Base-by-base conservation (phyloP, 805 yeast species). In the Myxozyma neotropica region DNA sequence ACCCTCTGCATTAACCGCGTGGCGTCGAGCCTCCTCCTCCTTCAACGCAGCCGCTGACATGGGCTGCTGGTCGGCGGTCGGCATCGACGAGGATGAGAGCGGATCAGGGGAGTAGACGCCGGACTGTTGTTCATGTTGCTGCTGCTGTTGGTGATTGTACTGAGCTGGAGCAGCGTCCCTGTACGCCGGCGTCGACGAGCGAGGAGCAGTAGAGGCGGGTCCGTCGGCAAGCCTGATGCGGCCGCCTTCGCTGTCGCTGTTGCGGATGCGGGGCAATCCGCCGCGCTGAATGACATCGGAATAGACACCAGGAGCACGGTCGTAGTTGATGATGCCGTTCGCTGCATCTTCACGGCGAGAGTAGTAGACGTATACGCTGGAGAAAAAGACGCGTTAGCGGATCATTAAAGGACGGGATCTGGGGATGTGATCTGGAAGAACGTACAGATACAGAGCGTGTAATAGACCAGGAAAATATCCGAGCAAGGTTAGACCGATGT, bases 401-500 rank as follows among this genome's bases (percentile, higher is more conserved):
- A 24, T 8, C 24, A 44, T 24, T 23, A 10, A 50, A 8, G 38
- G 39, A 38, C 31, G 26, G 17, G 51, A 43, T 38, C 39, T 15
- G 45, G 53, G 15, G 19, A 39, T 31, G n/a, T 27, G n/a, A 21
- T 47, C 17, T 33, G 26, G 46, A 5, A 39, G n/a, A 3, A 59
- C 65, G 33, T 46, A 60, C 65, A 62, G 61, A 42, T 62, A 62
- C 36, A 62, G 46, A 5, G 66, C 66, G 29, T 62, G 66, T 13
- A 62, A 54, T 10, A 62, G 55, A 3, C 89, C 90, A 1, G 90
- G 90, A 45, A 85, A 72, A 68, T 81, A 84, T 31, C 88, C 89
- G 58, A 85, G 75, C 54, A 81, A 64, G 3, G 89, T 83, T 68
- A 85, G 78, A 35, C 83, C 67, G 42, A 84, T 72, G 70, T 85